Conservation (phyloP, 495 filamentous ascomycete species). For the Talaromyces nanjingensis region DNA sequence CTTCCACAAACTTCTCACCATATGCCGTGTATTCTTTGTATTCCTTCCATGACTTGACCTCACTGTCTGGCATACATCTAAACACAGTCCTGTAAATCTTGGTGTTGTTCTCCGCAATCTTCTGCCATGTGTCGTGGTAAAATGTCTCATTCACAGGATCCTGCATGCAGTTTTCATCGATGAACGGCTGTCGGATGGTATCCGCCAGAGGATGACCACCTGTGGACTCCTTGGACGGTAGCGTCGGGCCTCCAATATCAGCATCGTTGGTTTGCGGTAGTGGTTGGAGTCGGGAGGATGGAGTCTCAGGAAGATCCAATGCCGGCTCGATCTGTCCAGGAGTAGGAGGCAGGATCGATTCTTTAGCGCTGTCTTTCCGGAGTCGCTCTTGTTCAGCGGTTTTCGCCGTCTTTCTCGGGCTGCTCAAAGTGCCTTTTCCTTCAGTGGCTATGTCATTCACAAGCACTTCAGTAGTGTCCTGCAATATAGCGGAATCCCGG, state of each 20-base stretch:
- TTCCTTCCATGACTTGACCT: slow-evolving; percentile 88
- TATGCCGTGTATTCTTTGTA: slow-evolving; percentile 86
- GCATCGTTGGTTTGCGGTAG: slow-evolving; percentile 66
- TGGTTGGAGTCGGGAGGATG: slow-evolving; percentile 56
- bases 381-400: slow-evolving; percentile 12
- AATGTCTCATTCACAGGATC: slow-evolving; percentile 82
- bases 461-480: slow-evolving; percentile 58
- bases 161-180: slow-evolving; percentile 64
- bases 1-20: slow-evolving; percentile 67
- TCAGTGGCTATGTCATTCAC: slow-evolving; percentile 51
- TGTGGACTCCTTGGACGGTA: slow-evolving; percentile 29
- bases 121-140: slow-evolving; percentile 80
- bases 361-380: slow-evolving; percentile 27
- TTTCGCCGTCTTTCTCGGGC: slow-evolving; percentile 34
- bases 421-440: slow-evolving; percentile 49
- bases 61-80: slow-evolving; percentile 92
- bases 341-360: slow-evolving; percentile 43
- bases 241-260: slow-evolving; percentile 66
- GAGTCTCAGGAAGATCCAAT: slow-evolving; percentile 14
- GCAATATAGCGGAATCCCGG: slow-evolving; percentile 59
- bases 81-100: slow-evolving; percentile 89
- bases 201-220: slow-evolving; percentile 51
- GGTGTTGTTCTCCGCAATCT: slow-evolving; percentile 91
- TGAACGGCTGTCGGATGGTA: slow-evolving; percentile 57
- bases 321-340: slow-evolving; percentile 23